Evolutionary conservation across 1,139 yeast genomes (phyloP).

Genomic region (Sugiyamaella paludigena): DNA sequence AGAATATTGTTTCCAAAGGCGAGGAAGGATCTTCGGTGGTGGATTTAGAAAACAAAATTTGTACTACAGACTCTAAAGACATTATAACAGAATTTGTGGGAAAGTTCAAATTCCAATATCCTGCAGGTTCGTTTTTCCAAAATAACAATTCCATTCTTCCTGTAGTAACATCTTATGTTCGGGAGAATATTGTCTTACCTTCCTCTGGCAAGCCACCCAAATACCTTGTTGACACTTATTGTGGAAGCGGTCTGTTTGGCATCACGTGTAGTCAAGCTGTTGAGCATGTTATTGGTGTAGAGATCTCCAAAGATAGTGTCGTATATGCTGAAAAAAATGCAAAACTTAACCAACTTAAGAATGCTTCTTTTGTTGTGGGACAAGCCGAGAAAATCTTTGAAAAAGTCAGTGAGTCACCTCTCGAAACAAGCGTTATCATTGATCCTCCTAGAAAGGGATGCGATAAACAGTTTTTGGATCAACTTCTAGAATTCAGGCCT

Average conservation of each 20-base stretch:
- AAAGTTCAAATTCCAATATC: constrained; percentile 67
- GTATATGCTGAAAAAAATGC: constrained; percentile 85
- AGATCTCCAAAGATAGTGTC: constrained; percentile 88
- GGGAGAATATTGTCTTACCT: constrained; percentile 58
- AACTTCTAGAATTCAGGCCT: constrained; percentile 78
- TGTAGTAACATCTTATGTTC: constrained; percentile 73
- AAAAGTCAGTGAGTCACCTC: constrained; percentile 67
- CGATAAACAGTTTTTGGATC: constrained; percentile 81
- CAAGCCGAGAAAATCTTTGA: constrained; percentile 88
- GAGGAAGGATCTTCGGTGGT: constrained; percentile 32
- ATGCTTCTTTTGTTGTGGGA: constrained; percentile 84
- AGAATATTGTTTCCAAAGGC: constrained; percentile 51
- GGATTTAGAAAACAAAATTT: constrained; percentile 38
- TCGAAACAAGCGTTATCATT: constrained; percentile 79
- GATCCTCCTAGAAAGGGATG: constrained; percentile 99
- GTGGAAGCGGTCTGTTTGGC: constrained; percentile 94
- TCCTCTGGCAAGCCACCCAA: constrained; percentile 42
- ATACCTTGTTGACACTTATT: constrained; percentile 91
- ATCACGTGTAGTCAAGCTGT: constrained; percentile 81
- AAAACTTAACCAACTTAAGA: constrained; percentile 63
- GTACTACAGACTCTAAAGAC: constrained; percentile 68
- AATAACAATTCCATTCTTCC: constrained; percentile 92
- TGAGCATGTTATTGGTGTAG: constrained; percentile 86
- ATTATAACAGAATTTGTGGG: constrained; percentile 80
- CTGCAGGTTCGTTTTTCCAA: constrained; percentile 95